phyloP scores from a whole-genome alignment of 2,329 filamentous ascomycete genomes.

The Ceratocystis ficicola region DNA sequence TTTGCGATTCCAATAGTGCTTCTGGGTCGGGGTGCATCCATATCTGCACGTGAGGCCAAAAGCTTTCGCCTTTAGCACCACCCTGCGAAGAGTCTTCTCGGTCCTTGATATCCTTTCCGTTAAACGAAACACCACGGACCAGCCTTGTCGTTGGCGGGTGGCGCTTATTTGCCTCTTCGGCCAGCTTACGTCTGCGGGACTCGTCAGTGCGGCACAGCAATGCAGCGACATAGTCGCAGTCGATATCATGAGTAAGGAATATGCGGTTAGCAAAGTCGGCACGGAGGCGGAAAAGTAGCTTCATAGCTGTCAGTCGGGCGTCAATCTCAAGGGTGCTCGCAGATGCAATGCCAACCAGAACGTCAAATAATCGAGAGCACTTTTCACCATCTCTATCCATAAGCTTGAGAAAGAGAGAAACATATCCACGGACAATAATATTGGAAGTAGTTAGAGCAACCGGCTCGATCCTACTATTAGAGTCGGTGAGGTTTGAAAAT shows the following conservation, averaged over 20 bases:
- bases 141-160: conserved; percentile 29
- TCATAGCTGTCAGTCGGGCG: conserved; percentile 62
- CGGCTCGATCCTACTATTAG: conserved; percentile 23
- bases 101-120: conserved; percentile 37
- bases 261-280: conserved; percentile 71
- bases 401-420: conserved; percentile 62
- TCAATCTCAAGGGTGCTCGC: conserved; percentile 50
- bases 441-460: conserved; percentile 47
- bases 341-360: conserved; percentile 51
- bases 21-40: conserved; percentile 48
- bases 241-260: conserved; percentile 56
- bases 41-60: conserved; percentile 38
- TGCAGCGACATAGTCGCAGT: conserved; percentile 60
- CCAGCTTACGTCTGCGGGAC: conserved; percentile 39
- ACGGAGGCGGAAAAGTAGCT: conserved; percentile 67
- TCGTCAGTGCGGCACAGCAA: conserved; percentile 54
- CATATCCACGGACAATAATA: conserved; percentile 57
- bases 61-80: conserved; percentile 30
- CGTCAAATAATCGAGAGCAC: conserved; percentile 48
- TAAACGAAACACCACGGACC: conserved; percentile 42
- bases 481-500: conserved; percentile 25
- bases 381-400: conserved; percentile 56
- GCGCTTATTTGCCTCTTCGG: conserved; percentile 33
- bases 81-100: conserved; percentile 30
- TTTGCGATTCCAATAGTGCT: conserved; percentile 40